Percentiles rank a stretch among this genome's conserved stretches.
phyloP scores from a whole-genome alignment of 176 grass and related monocot genomes.

The Olyra latifolia region DNA sequence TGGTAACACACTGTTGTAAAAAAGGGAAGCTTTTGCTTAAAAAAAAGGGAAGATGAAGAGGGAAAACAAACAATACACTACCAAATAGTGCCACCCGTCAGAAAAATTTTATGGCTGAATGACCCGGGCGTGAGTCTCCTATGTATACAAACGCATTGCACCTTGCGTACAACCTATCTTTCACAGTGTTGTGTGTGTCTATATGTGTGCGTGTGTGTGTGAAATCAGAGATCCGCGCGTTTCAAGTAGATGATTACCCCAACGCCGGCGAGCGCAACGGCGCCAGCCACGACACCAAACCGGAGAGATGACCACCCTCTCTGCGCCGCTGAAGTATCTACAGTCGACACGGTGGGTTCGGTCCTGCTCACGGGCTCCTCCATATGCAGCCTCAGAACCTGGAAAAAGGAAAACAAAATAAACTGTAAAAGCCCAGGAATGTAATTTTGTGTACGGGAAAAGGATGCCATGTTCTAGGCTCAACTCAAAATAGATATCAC shows the following conservation, averaged over 20 bases:
- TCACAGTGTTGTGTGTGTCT: not conserved
- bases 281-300: slow-evolving; percentile 30
- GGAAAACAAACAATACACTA: not conserved
- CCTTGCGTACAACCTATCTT: not conserved
- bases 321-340: not conserved
- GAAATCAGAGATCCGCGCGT: slow-evolving; percentile 37
- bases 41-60: not conserved
- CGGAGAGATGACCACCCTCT: slow-evolving; percentile 17
- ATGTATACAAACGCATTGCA: not conserved
- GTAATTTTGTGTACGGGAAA: not conserved
- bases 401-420: not conserved
- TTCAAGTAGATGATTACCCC: slow-evolving; percentile 54
- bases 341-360: not conserved
- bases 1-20: not conserved
- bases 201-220: not conserved
- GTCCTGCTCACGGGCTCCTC: slow-evolving; percentile 16
- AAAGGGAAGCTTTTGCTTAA: too few relatives aligned
- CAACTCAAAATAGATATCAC: not conserved
- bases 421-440: not conserved
- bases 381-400: slow-evolving; percentile 70
- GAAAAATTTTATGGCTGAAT: not conserved
- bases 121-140: not conserved
- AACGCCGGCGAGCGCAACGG: slow-evolving; percentile 36
- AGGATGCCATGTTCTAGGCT: not conserved
- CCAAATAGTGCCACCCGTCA: not conserved